These are phyloP conservation scores for Malus hybrid DNA, from an alignment of 331 rosid species.

Conservation along the genomic window DNA sequence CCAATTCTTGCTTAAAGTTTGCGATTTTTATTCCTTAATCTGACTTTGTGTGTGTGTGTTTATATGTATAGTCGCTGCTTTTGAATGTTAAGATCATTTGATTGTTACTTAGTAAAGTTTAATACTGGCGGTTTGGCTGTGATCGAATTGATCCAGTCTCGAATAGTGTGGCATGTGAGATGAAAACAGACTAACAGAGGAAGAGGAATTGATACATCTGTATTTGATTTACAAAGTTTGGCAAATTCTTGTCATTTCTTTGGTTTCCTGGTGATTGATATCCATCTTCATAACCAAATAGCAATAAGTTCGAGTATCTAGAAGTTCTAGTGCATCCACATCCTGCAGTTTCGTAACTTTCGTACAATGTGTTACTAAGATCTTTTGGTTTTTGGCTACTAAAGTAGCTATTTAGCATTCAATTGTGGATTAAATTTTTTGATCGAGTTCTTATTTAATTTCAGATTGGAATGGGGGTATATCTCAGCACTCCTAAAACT, in stretches of 20 bases:
- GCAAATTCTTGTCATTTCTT: neutral
- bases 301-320: neutral
- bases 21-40: neutral
- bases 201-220: neutral
- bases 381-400: neutral
- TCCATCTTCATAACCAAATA: neutral
- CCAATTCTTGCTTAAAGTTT: neutral
- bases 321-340: neutral
- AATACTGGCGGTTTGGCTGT: neutral
- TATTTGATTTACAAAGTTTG: neutral
- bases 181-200: neutral
- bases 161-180: neutral
- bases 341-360: neutral
- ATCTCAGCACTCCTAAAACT: slow-evolving; percentile 90
- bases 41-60: neutral
- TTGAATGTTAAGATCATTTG: neutral
- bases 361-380: neutral
- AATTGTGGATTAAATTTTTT: neutral
- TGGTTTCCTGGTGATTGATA: neutral
- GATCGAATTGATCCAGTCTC: neutral
- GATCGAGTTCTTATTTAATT: slow-evolving; percentile 10
- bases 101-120: too few relatives aligned
- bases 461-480: slow-evolving; percentile 62
- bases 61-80: neutral
- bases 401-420: neutral